A percentile compares a stretch with the other conserved stretches of the same genome.
phyloP scores from a whole-genome alignment of 2,329 filamentous ascomycete species.

The Ascochyta clinopodiicola region DNA sequence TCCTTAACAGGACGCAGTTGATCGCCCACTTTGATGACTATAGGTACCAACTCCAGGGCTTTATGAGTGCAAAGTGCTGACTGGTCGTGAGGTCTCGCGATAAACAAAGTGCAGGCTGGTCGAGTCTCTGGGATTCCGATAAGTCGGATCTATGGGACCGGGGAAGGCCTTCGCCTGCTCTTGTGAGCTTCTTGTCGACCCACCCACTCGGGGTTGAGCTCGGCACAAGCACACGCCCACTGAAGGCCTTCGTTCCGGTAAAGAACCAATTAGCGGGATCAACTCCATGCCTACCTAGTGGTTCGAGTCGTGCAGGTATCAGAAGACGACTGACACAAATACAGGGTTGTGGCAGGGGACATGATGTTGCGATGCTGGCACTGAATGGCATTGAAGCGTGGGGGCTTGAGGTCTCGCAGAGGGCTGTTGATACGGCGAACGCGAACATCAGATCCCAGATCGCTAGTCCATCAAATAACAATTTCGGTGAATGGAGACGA shows the following conservation, averaged over 20 bases:
- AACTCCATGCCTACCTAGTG: not conserved
- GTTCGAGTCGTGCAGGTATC: not conserved
- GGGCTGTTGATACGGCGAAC: conserved; percentile 42
- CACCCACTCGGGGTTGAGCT: conserved; percentile 36
- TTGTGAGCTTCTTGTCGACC: conserved; percentile 37
- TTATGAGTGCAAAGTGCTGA: not conserved
- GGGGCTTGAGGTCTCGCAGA: conserved; percentile 70
- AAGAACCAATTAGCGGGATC: not conserved
- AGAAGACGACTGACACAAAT: not conserved
- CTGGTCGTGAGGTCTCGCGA: conserved; percentile 13
- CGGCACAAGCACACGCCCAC: conserved; percentile 40
- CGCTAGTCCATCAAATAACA: conserved; percentile 13
- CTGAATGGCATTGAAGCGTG: conserved; percentile 76
- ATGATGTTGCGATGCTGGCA: conserved; percentile 77
- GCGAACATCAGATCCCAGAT: conserved; percentile 21
- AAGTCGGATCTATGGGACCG: conserved; percentile 63
- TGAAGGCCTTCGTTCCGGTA: conserved; percentile 71
- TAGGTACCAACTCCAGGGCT: conserved; percentile 8
- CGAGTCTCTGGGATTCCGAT: conserved; percentile 59
- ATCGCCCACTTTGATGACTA: conserved; percentile 20
- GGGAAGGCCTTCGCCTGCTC: conserved; percentile 59
- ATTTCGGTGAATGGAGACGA: conserved; percentile 48
- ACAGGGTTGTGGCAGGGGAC: conserved; percentile 74
- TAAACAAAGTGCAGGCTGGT: conserved; percentile 51
- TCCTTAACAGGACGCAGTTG: conserved; percentile 19